A percentile compares a stretch with the other conserved stretches of the same genome.
Conservation (phyloP, 108 stramenopile genomes). For the Mediolabrus comicus region DNA sequence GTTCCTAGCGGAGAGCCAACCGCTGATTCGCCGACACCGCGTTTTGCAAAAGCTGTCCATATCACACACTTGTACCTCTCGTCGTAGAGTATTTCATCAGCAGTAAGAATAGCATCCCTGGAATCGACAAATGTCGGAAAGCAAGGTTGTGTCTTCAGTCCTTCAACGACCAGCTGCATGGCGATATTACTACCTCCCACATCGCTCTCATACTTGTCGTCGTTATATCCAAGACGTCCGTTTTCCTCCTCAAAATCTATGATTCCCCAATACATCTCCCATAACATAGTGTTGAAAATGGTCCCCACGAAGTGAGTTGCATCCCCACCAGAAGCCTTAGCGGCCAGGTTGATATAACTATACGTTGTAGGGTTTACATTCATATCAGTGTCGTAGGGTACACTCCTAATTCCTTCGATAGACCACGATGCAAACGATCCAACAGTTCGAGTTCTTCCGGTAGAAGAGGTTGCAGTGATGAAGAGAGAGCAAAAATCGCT, state of each 20-base stretch:
- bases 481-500: constrained; percentile 9
- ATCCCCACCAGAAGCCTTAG: background rate
- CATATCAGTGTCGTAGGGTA: background rate
- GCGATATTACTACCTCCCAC: constrained; percentile 11
- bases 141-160: constrained; percentile 2
- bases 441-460: background rate
- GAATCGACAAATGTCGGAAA: constrained; percentile 5
- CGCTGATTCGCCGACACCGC: background rate
- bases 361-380: constrained; percentile 1
- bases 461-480: constrained; percentile 5
- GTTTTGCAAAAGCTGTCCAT: background rate
- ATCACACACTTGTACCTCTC: constrained; percentile 6
- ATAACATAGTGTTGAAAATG: background rate
- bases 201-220: background rate
- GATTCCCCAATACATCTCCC: constrained; percentile 5
- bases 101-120: background rate
- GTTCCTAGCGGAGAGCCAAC: background rate
- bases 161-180: constrained; percentile 12
- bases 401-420: background rate
- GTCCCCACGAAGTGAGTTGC: constrained; percentile 4
- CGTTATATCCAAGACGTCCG: background rate
- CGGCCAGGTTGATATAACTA: background rate
- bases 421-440: constrained; percentile 2
- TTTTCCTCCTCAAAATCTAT: background rate
- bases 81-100: background rate